Conservation (phyloP, 2,329 filamentous ascomycete genomes). For the Neofusicoccum umdonicola region DNA sequence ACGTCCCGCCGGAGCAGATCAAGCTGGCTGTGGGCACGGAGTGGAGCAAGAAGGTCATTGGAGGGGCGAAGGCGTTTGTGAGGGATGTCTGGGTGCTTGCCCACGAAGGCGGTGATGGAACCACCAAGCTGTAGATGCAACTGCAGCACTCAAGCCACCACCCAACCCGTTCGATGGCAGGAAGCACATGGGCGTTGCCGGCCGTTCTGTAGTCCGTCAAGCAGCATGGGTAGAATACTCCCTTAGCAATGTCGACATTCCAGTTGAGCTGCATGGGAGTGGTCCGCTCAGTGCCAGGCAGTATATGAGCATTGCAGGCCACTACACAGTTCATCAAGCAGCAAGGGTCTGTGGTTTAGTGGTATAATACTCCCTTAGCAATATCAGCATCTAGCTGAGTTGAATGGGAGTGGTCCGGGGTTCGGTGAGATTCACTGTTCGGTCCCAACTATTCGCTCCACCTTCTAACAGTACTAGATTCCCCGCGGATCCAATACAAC, state of each 20-base stretch:
- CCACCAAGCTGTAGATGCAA: not conserved
- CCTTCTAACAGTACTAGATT: not conserved
- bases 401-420: not conserved
- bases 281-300: no score
- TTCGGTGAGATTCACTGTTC: not conserved
- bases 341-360: not conserved
- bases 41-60: constrained; percentile 27
- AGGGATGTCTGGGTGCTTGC: not conserved
- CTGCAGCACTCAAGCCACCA: not conserved
- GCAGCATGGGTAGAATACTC: not conserved
- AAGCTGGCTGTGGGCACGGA: constrained; percentile 21
- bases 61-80: constrained; percentile 8
- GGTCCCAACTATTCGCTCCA: no score
- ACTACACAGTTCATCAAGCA: not conserved
- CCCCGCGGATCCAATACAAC: not conserved
- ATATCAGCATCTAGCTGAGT: not conserved
- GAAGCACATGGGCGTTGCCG: no score
- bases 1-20: constrained; percentile 24
- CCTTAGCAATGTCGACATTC: not conserved
- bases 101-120: not conserved
- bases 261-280: no score
- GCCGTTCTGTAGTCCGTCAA: not conserved
- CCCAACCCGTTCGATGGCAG: no score
- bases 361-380: not conserved
- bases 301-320: no score